Conservation (phyloP, 202 grass and related monocot genomes). For the Brachypodium distachyon region DNA sequence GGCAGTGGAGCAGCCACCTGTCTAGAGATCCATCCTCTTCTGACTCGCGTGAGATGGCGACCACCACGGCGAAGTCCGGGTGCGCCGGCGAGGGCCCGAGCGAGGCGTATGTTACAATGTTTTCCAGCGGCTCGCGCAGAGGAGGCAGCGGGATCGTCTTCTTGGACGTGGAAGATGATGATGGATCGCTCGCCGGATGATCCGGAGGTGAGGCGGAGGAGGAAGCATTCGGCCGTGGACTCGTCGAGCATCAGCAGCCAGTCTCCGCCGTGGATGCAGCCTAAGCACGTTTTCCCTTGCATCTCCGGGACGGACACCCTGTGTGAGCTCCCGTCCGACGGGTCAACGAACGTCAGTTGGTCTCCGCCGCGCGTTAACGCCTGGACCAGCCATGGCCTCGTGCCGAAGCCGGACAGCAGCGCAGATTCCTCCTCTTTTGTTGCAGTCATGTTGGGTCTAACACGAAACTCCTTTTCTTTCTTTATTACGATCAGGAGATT, state of each 20-base stretch:
- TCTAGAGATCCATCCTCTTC: neutral
- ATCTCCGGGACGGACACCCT: neutral
- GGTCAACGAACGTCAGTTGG: neutral
- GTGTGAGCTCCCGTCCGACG: neutral
- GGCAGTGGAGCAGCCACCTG: neutral
- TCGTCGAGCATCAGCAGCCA: neutral
- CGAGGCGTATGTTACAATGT: neutral
- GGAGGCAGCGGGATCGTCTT: neutral
- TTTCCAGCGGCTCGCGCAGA: neutral
- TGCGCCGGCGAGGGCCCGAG: neutral
- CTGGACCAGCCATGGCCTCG: neutral
- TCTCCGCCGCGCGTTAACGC: neutral
- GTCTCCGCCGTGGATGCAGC: neutral
- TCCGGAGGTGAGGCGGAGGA: neutral
- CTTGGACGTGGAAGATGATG: too few relatives aligned
- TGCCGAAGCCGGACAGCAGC: neutral
- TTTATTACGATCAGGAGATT: too few relatives aligned
- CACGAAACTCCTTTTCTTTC: too few relatives aligned
- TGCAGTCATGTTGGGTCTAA: too few relatives aligned
- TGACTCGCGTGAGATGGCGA: neutral
- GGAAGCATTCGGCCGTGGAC: neutral
- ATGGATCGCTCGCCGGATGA: neutral
- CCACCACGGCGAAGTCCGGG: neutral
- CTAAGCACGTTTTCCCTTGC: neutral
- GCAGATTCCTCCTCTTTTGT: too few relatives aligned